Conservation (phyloP, 2,329 filamentous ascomycete species). For the Xylaria arbuscula region DNA sequence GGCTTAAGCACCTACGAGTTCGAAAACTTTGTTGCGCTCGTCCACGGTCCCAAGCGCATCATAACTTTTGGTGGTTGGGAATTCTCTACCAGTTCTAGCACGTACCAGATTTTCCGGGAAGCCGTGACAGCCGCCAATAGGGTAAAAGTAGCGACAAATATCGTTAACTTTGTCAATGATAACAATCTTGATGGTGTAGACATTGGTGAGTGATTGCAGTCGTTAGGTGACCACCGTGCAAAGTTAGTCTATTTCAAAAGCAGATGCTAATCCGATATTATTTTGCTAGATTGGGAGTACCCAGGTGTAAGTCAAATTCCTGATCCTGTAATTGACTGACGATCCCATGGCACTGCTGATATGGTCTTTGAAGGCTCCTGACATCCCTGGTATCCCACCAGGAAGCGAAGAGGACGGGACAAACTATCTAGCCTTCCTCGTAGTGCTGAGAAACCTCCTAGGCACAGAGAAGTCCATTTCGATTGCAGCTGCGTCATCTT, state of each 20-base stretch:
- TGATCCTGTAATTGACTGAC: no score
- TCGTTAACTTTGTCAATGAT: slow-evolving; percentile 42
- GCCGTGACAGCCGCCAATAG: no score
- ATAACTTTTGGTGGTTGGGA: no score
- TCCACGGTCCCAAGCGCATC: no score
- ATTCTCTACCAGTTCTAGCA: no score
- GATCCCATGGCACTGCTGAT: neutral
- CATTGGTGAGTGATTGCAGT: neutral
- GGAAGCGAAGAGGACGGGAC: neutral
- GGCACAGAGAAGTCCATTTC: neutral
- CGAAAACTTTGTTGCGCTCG: no score
- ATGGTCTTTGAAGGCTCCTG: slow-evolving; percentile 13
- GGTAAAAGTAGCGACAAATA: neutral
- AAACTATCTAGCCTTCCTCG: neutral
- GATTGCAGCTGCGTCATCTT: no score
- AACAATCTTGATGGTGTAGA: slow-evolving; percentile 51
- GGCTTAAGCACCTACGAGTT: no score
- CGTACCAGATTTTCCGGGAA: no score
- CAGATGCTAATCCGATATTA: no score
- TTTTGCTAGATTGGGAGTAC: slow-evolving; percentile 51
- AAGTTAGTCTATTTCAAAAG: no score
- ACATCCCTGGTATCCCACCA: slow-evolving; percentile 39
- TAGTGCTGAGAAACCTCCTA: neutral
- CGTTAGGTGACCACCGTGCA: no score
- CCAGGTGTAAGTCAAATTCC: neutral